Base-by-base conservation (phyloP, 2,329 filamentous ascomycete genomes). In the Neospermospora avenae region DNA sequence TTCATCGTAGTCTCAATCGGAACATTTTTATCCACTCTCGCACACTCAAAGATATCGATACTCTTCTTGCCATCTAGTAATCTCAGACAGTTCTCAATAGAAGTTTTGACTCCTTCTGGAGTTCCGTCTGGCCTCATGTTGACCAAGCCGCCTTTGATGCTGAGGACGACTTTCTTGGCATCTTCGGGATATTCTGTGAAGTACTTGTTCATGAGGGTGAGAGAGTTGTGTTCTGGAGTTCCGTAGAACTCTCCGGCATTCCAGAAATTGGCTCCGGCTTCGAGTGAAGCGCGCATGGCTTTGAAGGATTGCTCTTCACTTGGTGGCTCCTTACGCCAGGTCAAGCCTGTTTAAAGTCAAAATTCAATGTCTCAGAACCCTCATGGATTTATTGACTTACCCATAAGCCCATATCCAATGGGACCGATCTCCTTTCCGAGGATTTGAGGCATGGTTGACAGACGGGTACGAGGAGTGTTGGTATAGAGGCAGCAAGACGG, bases 231-330 rank as follows among this genome's bases (percentile, higher is more conserved):
- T 20, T 82, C 76, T 1, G 80, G 79, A 0, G 77, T 75, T 41
- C 86, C 86, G 74, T 90, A 90, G 69, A 88, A 81, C 69, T 88
- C 37, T 31, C 61, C 85, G 39, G 77, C 84, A 67, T 87, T 88
- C 84, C 85, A 88, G 58, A 80, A 75, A 62, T 74, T 80, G 67
- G 73, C 74, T 1, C 79, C 77, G 11, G 70, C 70, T 24, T 73
- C 65, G 13, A 86, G 70, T 5, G 84, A 76, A 18, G 81, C 77
- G 65, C 81, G 80, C 73, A 89, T 77, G 11, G 82, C 80, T 45
- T 78, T 79, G 63, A 86, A 78, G 39, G 80, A 75, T 62, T 81
- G 74, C 35, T 83, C 78, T 14, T 80, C 69, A 2, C 80, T 70
- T 10, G 73, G 71, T 16, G 66, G 65, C 1, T 65, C 25, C 20